These are phyloP conservation scores for Fusarium compactum DNA, from an alignment of 2,329 filamentous ascomycete genomes.

Conservation along the genomic window DNA sequence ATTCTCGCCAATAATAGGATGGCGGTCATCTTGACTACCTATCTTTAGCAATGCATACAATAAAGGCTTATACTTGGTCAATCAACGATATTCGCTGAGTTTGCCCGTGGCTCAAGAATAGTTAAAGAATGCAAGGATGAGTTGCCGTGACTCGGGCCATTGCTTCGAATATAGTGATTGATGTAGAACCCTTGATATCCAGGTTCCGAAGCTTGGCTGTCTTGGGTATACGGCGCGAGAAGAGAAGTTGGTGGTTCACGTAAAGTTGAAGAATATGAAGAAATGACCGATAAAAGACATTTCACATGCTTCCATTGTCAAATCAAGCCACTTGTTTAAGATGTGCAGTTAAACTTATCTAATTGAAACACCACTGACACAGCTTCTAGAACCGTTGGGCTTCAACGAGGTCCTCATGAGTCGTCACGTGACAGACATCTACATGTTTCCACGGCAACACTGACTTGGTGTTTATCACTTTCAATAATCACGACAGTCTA, in stretches of 20 bases:
- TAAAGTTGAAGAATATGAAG: neutral
- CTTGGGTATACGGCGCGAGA: neutral
- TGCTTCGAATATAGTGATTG: neutral
- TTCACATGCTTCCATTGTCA: neutral
- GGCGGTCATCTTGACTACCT: constrained; percentile 12
- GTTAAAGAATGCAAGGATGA: neutral
- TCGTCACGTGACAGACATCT: constrained; percentile 34
- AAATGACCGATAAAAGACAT: constrained; percentile 1
- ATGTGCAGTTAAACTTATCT: neutral
- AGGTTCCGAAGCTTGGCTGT: neutral
- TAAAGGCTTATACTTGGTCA: neutral
- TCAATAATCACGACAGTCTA: constrained; percentile 24
- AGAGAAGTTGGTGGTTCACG: neutral
- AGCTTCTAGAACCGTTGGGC: neutral
- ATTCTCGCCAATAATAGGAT: constrained; percentile 28
- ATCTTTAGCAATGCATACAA: constrained; percentile 14
- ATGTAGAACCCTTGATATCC: neutral
- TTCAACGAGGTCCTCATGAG: neutral
- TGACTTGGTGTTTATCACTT: constrained; percentile 38
- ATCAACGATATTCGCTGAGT: neutral
- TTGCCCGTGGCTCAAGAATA: neutral
- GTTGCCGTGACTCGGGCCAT: neutral
- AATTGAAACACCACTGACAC: constrained; percentile 18
- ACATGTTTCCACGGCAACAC: constrained; percentile 47
- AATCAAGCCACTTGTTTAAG: constrained; percentile 32